A percentile compares a stretch with the other conserved stretches of the same genome.
phyloP scores from a whole-genome alignment of 1,139 yeast species.

The Hyphopichia pseudoburtonii region DNA sequence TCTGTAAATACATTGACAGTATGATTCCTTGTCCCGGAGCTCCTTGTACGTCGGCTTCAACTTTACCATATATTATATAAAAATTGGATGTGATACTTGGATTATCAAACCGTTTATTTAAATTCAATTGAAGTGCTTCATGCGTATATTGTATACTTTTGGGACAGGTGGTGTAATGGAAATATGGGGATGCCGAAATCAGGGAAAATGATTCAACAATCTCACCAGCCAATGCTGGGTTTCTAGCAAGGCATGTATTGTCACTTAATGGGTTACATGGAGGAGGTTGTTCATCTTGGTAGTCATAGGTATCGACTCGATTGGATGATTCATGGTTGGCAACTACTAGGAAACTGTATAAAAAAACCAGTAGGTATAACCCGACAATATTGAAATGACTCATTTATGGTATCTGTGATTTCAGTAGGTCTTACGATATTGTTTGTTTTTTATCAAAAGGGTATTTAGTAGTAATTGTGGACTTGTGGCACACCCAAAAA shows the following conservation, averaged over 20 bases:
- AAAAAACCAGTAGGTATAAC: too few relatives aligned
- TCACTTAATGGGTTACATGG: constrained; percentile 28
- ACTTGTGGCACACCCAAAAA: too few relatives aligned
- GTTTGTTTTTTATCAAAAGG: too few relatives aligned
- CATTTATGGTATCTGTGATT: too few relatives aligned
- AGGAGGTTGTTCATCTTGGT: constrained; percentile 1
- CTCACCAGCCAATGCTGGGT: constrained; percentile 20
- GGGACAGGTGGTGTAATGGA: constrained; percentile 8
- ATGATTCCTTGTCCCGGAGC: constrained; percentile 44
- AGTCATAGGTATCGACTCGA: too few relatives aligned
- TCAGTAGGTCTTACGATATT: too few relatives aligned
- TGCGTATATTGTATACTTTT: constrained; percentile 9
- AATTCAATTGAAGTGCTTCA: constrained; percentile 17
- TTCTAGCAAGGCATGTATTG: constrained; percentile 19
- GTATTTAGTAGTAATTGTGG: too few relatives aligned
- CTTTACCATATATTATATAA: constrained; percentile 42
- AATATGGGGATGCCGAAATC: constrained; percentile 8
- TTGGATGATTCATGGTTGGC: too few relatives aligned
- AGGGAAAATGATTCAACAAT: constrained; percentile 15
- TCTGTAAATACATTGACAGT: constrained; percentile 44
- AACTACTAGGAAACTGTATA: too few relatives aligned
- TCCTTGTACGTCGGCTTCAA: constrained; percentile 39
- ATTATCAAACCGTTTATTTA: constrained; percentile 33
- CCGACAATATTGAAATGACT: too few relatives aligned
- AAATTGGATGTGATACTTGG: constrained; percentile 38